Base-by-base conservation (phyloP, 257 asterid genomes). In the Plectranthus barbatus region DNA sequence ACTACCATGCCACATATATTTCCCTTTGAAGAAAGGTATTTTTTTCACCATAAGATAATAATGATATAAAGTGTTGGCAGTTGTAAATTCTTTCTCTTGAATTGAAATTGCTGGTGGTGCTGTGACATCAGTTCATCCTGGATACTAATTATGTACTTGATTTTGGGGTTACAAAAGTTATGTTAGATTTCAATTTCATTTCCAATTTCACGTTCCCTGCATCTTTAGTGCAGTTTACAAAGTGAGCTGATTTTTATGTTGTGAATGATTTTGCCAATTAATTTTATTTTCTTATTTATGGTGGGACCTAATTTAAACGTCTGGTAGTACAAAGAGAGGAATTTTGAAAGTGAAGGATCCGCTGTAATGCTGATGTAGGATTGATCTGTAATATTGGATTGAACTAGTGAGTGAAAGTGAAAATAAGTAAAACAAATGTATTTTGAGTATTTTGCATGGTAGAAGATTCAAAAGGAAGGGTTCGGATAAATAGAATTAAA, bases 1-100 rank as follows among this genome's bases (percentile, higher is more conserved):
- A 89, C 91, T 55, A 72, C 86, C 19, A 86, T 83, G 79, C 97
- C 99, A 29, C 97, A 92, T 71, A 83, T 92, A 55, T 92, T 86
- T 65, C 97, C 97, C 51, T 92, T 92, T 65, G 99, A 89, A 67
- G 99, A 92, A 80, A 92, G 98, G 98, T 83, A 74, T 70, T 50
- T 45, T 34, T 61, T 26, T 17, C 65, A 26, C 40, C 47, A 57
- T 14, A 45, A 46, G 64, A 20, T 64, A 59, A 48, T 34, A 23
- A n/a, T n/a, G n/a, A 59, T 45, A 51, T 74, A 7, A 5, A 42
- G 33, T 46, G 6, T 41, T 56, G 40, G 20, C 47, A 14, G 39
- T 24, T 7, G 9, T 45, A 23, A 17, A n/a, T 9, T 11, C 31
- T 31, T 15, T 18, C 3, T 9, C 36, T 55, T 34, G 45, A 41